phyloP scores from a whole-genome alignment of 345 rosid species.

The Kandelia obovata region DNA sequence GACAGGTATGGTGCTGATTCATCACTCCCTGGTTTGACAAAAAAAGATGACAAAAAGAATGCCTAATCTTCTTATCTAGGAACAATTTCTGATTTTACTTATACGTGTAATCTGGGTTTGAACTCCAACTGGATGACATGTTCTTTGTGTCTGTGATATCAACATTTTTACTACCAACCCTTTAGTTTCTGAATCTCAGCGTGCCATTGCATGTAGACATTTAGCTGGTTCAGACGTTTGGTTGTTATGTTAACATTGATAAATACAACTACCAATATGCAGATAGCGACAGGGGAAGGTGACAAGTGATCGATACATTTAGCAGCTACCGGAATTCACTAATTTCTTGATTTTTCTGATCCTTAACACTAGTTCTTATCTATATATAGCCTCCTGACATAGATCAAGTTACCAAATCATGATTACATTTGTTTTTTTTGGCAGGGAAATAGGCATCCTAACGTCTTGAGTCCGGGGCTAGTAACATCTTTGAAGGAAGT shows the following conservation, averaged over 20 bases:
- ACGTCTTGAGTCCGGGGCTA: slow-evolving; percentile 62
- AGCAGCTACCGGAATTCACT: not conserved
- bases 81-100: not conserved
- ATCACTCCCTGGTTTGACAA: not conserved
- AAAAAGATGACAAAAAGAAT: too few relatives aligned
- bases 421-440: not conserved
- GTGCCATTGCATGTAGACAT: not conserved
- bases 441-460: slow-evolving; percentile 64
- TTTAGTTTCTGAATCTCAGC: not conserved
- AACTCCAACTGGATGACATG: not conserved
- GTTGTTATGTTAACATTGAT: not conserved
- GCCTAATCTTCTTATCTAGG: not conserved
- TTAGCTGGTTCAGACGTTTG: not conserved
- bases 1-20: slow-evolving; percentile 39
- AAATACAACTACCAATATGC: not conserved
- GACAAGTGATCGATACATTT: not conserved
- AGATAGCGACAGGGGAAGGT: not conserved
- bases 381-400: not conserved
- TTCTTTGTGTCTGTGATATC: not conserved
- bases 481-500: slow-evolving; percentile 67
- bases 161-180: not conserved
- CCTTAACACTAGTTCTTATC: too few relatives aligned
- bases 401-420: not conserved
- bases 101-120: too few relatives aligned
- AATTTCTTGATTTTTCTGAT: not conserved